Evolutionary conservation across 129 eudicot species (phyloP).

Genomic region (Flaveria trinervia): DNA sequence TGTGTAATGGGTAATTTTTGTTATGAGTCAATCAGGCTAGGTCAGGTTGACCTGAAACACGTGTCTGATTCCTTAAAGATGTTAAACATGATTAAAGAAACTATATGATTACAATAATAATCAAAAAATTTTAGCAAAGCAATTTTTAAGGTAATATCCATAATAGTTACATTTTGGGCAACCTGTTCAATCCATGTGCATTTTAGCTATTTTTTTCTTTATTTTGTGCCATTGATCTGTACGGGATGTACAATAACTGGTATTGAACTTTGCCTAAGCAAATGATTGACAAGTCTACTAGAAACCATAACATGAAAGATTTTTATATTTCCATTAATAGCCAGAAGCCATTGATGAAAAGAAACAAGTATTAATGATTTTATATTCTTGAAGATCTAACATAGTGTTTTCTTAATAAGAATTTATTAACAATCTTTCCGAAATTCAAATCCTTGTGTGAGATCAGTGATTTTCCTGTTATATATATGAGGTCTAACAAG

Average conservation of each 20-base stretch:
- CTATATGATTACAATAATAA: not conserved
- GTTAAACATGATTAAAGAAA: not conserved
- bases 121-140: not conserved
- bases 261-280: not conserved
- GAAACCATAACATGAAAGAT: not conserved
- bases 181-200: not conserved
- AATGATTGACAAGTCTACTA: not conserved
- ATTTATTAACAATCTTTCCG: not conserved
- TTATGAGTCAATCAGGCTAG: not conserved
- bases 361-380: not conserved
- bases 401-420: not conserved
- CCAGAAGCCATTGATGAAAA: too few relatives aligned
- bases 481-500: conserved; percentile 16
- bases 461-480: not conserved
- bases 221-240: not conserved
- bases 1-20: not conserved
- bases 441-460: not conserved
- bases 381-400: conserved; percentile 17
- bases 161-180: not conserved
- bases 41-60: not conserved
- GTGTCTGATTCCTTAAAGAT: not conserved
- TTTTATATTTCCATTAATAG: not conserved
- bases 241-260: not conserved
- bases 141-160: not conserved
- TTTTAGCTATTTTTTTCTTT: not conserved